A percentile compares a stretch with the other conserved stretches of the same genome.
phyloP scores from a whole-genome alignment of 1,284 basidiomycete species.

The Ustilago cynodontis region DNA sequence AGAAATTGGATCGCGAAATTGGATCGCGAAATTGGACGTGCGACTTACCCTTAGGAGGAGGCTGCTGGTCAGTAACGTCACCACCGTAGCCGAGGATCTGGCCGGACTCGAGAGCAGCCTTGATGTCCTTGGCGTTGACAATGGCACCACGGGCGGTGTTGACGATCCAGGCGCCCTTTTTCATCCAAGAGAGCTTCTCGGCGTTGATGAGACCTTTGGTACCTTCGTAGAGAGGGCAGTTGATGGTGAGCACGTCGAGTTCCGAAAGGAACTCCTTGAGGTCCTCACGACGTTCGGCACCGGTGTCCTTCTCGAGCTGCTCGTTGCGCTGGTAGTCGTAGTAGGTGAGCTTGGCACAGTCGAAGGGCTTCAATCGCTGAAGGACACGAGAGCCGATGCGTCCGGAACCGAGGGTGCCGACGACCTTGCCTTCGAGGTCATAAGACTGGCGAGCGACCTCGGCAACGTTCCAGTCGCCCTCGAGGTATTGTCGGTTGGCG shows the following conservation, averaged over 20 bases:
- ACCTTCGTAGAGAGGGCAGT: conserved; percentile 90
- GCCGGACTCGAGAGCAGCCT: conserved; percentile 81
- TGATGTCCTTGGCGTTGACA: conserved; percentile 84
- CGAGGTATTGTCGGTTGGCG: conserved; percentile 73
- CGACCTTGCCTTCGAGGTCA: conserved; percentile 90
- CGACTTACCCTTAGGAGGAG: conserved; percentile 72
- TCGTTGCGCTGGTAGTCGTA: conserved; percentile 86
- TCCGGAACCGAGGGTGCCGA: conserved; percentile 82
- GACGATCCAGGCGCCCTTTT: conserved; percentile 86
- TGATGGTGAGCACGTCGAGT: conserved; percentile 87
- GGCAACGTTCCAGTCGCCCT: conserved; percentile 65
- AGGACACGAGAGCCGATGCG: conserved; percentile 74
- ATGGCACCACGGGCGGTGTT: conserved; percentile 96
- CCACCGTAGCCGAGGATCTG: conserved; percentile 77
- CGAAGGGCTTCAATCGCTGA: conserved; percentile 86
- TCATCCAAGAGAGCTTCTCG: conserved; percentile 88
- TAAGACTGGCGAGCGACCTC: conserved; percentile 72
- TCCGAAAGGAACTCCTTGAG: conserved; percentile 85
- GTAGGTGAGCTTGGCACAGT: conserved; percentile 91
- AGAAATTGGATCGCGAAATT: too few relatives aligned
- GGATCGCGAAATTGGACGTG: neutral
- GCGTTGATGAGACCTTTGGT: conserved; percentile 78
- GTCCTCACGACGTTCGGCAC: conserved; percentile 81
- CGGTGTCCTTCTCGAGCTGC: conserved; percentile 79
- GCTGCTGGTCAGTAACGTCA: conserved; percentile 70